Evolutionary conservation across 768 basidiomycete genomes (phyloP).

Genomic region (Amanita exitialis): DNA sequence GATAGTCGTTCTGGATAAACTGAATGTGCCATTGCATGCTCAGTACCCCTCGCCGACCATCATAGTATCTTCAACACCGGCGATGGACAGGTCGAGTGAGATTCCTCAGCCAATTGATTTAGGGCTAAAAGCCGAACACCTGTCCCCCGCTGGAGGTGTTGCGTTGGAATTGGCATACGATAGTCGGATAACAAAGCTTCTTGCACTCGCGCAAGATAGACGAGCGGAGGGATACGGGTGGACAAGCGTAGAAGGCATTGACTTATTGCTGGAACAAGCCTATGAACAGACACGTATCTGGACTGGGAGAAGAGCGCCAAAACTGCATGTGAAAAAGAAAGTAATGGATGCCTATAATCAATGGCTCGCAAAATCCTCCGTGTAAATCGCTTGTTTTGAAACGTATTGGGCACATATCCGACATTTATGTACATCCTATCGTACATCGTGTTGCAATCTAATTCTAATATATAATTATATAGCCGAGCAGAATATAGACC

Average conservation of each 20-base stretch:
- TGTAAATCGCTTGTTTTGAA: background rate
- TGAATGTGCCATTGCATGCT: conserved; percentile 30
- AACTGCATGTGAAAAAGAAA: conserved; percentile 26
- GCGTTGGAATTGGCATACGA: conserved; percentile 76
- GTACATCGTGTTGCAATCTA: background rate
- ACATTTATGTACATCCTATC: background rate
- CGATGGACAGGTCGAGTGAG: conserved; percentile 21
- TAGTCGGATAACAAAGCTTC: conserved; percentile 53
- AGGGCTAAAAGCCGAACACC: conserved; percentile 32
- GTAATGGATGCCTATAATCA: conserved; percentile 34
- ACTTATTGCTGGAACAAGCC: conserved; percentile 64
- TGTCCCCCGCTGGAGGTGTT: conserved; percentile 20
- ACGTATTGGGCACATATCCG: no score
- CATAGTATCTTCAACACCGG: conserved; percentile 67
- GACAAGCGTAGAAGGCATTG: conserved; percentile 51
- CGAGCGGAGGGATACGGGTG: conserved; percentile 26
- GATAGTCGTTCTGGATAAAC: conserved; percentile 37
- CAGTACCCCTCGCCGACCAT: conserved; percentile 34
- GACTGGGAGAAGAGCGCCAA: conserved; percentile 45
- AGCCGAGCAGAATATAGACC: background rate
- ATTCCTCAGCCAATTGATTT: conserved; percentile 27
- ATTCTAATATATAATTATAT: background rate
- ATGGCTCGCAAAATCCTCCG: conserved; percentile 2
- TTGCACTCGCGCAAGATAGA: conserved; percentile 37
- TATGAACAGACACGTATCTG: conserved; percentile 52